Conservation (phyloP, 352 stramenopile genomes). For the Phytophthora pisi region DNA sequence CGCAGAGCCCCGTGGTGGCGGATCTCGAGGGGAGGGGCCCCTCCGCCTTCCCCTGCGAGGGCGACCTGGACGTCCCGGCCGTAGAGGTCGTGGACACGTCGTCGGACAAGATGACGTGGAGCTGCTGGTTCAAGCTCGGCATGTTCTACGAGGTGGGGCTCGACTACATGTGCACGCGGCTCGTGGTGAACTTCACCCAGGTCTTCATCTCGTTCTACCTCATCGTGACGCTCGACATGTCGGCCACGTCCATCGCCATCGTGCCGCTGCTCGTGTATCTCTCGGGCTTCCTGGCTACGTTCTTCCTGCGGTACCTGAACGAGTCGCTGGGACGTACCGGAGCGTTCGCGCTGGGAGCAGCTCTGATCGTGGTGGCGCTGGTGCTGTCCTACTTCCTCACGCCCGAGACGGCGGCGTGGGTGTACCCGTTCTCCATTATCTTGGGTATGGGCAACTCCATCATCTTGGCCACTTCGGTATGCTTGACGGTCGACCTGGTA, state of each 20-base stretch:
- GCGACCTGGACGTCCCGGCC: constrained; percentile 46
- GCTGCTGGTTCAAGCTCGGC: constrained; percentile 69
- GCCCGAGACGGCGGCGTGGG: constrained; percentile 61
- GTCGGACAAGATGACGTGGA: constrained; percentile 68
- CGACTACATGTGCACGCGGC: constrained; percentile 88
- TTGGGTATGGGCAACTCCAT: constrained; percentile 87
- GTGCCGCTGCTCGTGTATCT: constrained; percentile 86
- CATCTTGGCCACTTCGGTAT: constrained; percentile 89
- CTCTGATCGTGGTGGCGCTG: constrained; percentile 59
- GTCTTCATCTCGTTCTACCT: constrained; percentile 90
- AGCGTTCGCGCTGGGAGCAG: constrained; percentile 67
- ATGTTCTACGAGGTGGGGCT: constrained; percentile 90
- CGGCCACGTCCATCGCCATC: constrained; percentile 81
- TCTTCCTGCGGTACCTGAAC: constrained; percentile 80
- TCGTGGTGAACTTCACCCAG: constrained; percentile 87
- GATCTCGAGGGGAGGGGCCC: constrained; percentile 54
- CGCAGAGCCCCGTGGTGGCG: constrained; percentile 59
- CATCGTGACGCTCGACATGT: constrained; percentile 88
- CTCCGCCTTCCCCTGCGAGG: constrained; percentile 55
- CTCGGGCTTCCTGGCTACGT: constrained; percentile 80
- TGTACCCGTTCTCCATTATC: constrained; percentile 74
- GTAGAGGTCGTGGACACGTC: constrained; percentile 28
- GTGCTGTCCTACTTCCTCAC: constrained; percentile 66
- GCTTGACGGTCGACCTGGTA: constrained; percentile 79
- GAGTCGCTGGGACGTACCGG: constrained; percentile 68